These are phyloP conservation scores for Trichoderma endophyticum DNA, from an alignment of 2,329 filamentous ascomycete species.

Conservation along the genomic window DNA sequence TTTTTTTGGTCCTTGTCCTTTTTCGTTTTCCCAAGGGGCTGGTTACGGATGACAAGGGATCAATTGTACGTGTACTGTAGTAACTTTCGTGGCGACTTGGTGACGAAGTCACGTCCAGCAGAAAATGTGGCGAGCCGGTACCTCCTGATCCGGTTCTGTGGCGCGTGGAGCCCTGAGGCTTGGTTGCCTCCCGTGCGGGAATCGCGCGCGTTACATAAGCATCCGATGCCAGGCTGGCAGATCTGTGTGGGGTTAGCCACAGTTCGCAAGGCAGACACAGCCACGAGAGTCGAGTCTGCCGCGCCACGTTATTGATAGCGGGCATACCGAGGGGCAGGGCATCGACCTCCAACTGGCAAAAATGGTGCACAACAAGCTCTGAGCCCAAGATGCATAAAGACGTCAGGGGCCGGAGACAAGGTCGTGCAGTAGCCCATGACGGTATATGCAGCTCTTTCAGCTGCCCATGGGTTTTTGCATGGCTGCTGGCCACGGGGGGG, in stretches of 20 bases:
- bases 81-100: not conserved
- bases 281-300: conserved; percentile 10
- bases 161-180: not conserved
- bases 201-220: not conserved
- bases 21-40: not conserved
- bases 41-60: conserved; percentile 2
- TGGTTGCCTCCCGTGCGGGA: conserved; percentile 16
- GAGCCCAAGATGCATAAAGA: conserved; percentile 14
- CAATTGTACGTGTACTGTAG: not conserved
- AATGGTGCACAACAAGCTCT: not conserved
- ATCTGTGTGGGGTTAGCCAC: conserved; percentile 16
- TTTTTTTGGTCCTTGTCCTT: not conserved
- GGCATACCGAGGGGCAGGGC: conserved; percentile 15
- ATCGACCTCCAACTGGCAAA: not conserved
- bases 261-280: conserved; percentile 17
- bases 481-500: not conserved
- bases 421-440: conserved; percentile 7
- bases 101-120: not conserved
- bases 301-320: conserved; percentile 13
- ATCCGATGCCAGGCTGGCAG: not conserved
- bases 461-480: conserved; percentile 9
- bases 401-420: conserved; percentile 1
- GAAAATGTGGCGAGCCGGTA: not conserved
- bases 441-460: conserved; percentile 12
- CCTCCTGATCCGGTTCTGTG: not conserved